phyloP scores from a whole-genome alignment of 768 basidiomycete species.

The Butyriboletus loyo region DNA sequence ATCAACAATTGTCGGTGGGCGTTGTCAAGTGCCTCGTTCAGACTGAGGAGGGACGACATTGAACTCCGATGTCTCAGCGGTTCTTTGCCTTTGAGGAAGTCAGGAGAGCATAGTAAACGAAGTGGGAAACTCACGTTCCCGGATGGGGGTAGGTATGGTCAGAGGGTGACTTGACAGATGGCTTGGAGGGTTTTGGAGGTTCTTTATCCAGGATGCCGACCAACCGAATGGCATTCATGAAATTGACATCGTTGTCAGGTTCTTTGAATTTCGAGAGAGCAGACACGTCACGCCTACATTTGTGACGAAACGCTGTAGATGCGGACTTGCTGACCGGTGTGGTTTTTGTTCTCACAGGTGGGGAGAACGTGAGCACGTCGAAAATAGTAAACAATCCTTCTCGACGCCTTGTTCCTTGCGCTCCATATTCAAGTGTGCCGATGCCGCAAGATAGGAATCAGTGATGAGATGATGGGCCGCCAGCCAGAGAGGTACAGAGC shows the following conservation, averaged over 20 bases:
- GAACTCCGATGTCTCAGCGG: constrained; percentile 7
- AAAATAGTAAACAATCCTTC: constrained; percentile 11
- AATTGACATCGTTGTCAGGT: constrained; percentile 23
- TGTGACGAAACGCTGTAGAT: constrained; percentile 4
- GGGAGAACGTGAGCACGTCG: neutral
- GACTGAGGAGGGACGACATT: constrained; percentile 3
- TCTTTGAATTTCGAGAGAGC: constrained; percentile 1
- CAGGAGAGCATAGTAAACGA: constrained; percentile 63
- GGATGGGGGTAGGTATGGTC: constrained; percentile 55
- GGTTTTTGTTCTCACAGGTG: constrained; percentile 4
- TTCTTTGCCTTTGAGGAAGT: constrained; percentile 40
- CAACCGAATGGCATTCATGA: constrained; percentile 28
- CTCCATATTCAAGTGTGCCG: constrained; percentile 12
- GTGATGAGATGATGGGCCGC: constrained; percentile 38
- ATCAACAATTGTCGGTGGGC: constrained; percentile 5
- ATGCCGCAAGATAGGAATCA: constrained; percentile 29
- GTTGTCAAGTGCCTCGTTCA: constrained; percentile 13
- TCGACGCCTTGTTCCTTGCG: neutral
- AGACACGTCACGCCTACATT: constrained; percentile 14
- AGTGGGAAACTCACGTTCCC: constrained; percentile 50
- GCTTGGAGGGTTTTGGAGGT: constrained; percentile 1
- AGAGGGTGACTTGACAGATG: constrained; percentile 1
- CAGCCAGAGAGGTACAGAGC: constrained; percentile 15
- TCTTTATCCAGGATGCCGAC: constrained; percentile 26
- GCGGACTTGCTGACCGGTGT: neutral